Base-by-base conservation (phyloP, 805 yeast species). In the Torulaspora indica region DNA sequence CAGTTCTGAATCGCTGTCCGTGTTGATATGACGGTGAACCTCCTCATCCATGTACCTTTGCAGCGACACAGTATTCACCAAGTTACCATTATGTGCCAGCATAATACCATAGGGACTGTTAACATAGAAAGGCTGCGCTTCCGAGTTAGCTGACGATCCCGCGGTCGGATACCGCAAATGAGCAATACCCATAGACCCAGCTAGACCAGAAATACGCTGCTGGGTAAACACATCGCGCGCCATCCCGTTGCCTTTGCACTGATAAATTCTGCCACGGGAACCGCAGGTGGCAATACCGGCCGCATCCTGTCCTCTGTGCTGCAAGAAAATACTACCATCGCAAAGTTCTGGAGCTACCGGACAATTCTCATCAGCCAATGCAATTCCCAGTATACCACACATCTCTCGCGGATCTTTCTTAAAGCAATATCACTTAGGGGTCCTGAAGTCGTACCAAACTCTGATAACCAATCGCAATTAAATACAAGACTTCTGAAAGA, bases 261-360 rank as follows among this genome's bases (percentile, higher is more conserved):
- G 98, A 70, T 87, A 90, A 47, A 93, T 77, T 47, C 98, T 77
- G 52, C 98, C 98, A 49, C 91, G 81, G 35, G 84, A 73, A 43
- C 96, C 98, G 65, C 96, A 88, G 6, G 98, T 93, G 18, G 88
- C 93, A 43, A 93, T 91, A 52, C 98, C 98, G n/a, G 97, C 96
- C 8, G 98, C 98, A 66, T 93, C 98, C 71, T 93, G 98, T 36
- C 98, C 98, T 62, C 98, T 78, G 63, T 93, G 98, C 64, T 93
- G 98, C 49, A 93, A 72, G 65, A 84, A 91, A 70, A 89, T 79
- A 51, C 91, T 83, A 5, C 96, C 96, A 64, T 93, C 98, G 45
- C 88, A 81, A 35, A 93, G 73, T 60, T 90, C 98, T 4, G 95
- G 81, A 9, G 96, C 95, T 38, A 85, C 96, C 46, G 77, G 75